These are phyloP conservation scores for Moringa oleifera DNA, from an alignment of 345 rosid species.

Conservation along the genomic window DNA sequence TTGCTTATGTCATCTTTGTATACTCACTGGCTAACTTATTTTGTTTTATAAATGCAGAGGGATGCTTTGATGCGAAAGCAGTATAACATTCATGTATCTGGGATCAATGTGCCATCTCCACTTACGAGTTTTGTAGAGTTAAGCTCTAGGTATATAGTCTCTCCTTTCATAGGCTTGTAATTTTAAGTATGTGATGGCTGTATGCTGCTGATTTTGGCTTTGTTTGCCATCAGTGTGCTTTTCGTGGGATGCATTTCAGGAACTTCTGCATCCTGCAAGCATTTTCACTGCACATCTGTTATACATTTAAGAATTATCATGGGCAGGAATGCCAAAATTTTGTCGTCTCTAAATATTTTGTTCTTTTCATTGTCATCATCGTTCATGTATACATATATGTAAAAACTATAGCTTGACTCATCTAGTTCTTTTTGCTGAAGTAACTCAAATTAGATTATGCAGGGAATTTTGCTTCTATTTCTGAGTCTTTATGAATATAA, in stretches of 20 bases:
- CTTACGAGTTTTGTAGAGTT: constrained; percentile 64
- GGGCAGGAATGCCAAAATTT: background rate
- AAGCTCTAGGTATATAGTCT: constrained; percentile 46
- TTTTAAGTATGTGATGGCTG: background rate
- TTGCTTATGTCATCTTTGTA: background rate
- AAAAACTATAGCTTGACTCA: no score
- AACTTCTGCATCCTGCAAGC: background rate
- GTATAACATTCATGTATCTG: constrained; percentile 74
- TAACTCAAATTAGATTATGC: background rate
- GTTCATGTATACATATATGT: no score
- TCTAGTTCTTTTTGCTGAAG: background rate
- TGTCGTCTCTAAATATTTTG: background rate
- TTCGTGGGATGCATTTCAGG: background rate
- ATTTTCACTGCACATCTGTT: no score
- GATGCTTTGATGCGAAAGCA: constrained; percentile 69
- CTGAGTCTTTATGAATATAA: background rate
- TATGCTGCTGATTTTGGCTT: background rate
- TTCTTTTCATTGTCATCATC: background rate
- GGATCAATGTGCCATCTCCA: constrained; percentile 69
- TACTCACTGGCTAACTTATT: no score
- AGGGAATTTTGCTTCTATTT: background rate
- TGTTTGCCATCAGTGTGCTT: constrained; percentile 5
- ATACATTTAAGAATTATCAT: no score
- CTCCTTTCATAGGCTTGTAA: constrained; percentile 6
- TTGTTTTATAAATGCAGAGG: constrained; percentile 33